Base-by-base conservation (phyloP, 441 rosid species). In the Macaranga tanarius region DNA sequence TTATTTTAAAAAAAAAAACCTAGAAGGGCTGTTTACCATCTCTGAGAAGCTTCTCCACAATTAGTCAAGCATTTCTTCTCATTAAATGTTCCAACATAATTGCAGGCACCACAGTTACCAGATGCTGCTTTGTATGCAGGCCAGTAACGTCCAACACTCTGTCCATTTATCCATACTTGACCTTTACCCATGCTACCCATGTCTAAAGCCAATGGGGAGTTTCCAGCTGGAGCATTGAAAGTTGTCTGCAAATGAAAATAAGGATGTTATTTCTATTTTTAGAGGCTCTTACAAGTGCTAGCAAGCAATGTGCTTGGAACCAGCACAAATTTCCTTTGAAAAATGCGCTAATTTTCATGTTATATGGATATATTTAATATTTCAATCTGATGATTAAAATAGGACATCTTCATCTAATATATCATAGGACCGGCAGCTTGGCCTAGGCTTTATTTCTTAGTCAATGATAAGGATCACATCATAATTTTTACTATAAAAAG, bases 121-220 rank as follows among this genome's bases (percentile, higher is more conserved):
- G 92, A 61, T 42, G 97, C 98, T 42, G 97, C 98, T 80, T 92
- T 90, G 40, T 92, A 93, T 2, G 97, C 97, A 74, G 99, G 97
- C 99, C 97, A 93, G 77, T 90, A 83, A 56, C 99, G 97, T 55
- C 99, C 99, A 44, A 91, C 60, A 76, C 92, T 88, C 82, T 88
- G 90, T 65, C 97, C 99, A 67, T 96, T 96, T 72, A 96, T 87
- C 99, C 99, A 95, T 61, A 89, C 83, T 78, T 93, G 98, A 65
- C 99, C 99, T 85, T 95, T 95, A 17, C 97, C 93, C 99, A 95
- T 95, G 79, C 93, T 90, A 70, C 81, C 79, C 98, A 96, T 90
- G 76, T 96, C 99, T 52, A 95, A 77, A 75, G 98, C 98, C 78
- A 95, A 71, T 0, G 98, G 99, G 0, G 92, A 58, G 72, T 86